These are phyloP conservation scores for Apiotrichum mycotoxinovorans DNA, from an alignment of 1,284 basidiomycete species.

Conservation along the genomic window DNA sequence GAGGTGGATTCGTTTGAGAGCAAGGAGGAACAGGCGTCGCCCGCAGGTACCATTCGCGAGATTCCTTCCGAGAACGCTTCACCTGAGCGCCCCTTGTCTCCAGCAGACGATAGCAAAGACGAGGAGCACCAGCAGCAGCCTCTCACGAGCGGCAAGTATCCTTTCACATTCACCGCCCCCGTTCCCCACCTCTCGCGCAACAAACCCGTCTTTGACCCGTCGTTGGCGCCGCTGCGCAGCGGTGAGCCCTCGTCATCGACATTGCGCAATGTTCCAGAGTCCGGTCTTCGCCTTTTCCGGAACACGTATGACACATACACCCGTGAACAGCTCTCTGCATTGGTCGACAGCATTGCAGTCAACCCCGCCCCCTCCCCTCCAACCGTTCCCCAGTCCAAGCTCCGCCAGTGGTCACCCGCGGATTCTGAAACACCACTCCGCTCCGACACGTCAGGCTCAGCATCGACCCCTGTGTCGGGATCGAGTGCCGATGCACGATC, in stretches of 20 bases:
- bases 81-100: neutral
- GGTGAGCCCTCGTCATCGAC: slow-evolving; percentile 36
- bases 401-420: slow-evolving; percentile 27
- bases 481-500: slow-evolving; percentile 27
- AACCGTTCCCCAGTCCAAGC: slow-evolving; percentile 54
- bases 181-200: neutral
- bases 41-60: neutral
- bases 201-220: slow-evolving; percentile 8
- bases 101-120: neutral
- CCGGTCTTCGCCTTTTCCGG: slow-evolving; percentile 75
- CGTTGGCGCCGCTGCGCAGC: slow-evolving; percentile 19
- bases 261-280: slow-evolving; percentile 30
- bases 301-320: slow-evolving; percentile 88
- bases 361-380: slow-evolving; percentile 60
- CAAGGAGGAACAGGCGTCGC: neutral
- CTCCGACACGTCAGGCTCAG: slow-evolving; percentile 4
- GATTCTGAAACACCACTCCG: slow-evolving; percentile 7
- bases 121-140: slow-evolving; percentile 22
- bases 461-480: slow-evolving; percentile 13
- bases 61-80: neutral
- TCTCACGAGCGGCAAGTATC: slow-evolving; percentile 53
- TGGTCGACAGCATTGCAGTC: slow-evolving; percentile 82
- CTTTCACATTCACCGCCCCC: slow-evolving; percentile 72
- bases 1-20: neutral
- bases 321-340: slow-evolving; percentile 80